phyloP scores from a whole-genome alignment of 1,284 basidiomycete genomes.

The Marasmius fiardii region DNA sequence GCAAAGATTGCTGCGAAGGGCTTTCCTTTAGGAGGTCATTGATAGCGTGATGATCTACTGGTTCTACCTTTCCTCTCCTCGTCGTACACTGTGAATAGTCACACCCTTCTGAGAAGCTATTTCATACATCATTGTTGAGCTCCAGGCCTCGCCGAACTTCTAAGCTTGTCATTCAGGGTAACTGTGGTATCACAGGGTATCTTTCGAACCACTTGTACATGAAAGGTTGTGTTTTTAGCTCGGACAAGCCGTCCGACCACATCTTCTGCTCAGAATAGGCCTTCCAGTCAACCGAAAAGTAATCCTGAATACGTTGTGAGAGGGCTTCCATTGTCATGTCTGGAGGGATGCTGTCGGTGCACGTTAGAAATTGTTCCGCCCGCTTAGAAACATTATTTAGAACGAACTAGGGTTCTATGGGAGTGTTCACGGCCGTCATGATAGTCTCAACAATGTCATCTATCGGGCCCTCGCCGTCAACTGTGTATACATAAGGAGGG shows the following conservation, averaged over 20 bases:
- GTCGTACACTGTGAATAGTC: too few species aligned
- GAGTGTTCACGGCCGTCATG: constrained; percentile 5
- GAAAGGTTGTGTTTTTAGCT: constrained; percentile 1
- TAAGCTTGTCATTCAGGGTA: too few species aligned
- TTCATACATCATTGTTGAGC: too few species aligned
- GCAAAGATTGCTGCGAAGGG: constrained; percentile 49
- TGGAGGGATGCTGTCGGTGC: background rate
- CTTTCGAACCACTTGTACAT: constrained; percentile 4
- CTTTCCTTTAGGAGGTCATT: constrained; percentile 9
- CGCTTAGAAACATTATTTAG: background rate
- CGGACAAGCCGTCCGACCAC: background rate
- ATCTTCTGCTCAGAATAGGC: constrained; percentile 1
- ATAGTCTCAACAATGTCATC: constrained; percentile 6
- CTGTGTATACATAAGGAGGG: constrained; percentile 7
- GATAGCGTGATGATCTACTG: background rate
- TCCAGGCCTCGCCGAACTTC: too few species aligned
- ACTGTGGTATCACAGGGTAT: background rate
- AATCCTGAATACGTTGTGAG: constrained; percentile 2
- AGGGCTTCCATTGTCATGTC: constrained; percentile 8
- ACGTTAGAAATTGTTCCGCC: background rate
- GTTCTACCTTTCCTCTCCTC: too few species aligned
- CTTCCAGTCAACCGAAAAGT: constrained; percentile 9
- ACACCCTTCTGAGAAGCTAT: too few species aligned
- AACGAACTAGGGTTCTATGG: constrained; percentile 8
- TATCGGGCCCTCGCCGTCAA: constrained; percentile 4